Evolutionary conservation across 2,329 filamentous ascomycete species (phyloP).

Genomic region (Venturia aucupariae): DNA sequence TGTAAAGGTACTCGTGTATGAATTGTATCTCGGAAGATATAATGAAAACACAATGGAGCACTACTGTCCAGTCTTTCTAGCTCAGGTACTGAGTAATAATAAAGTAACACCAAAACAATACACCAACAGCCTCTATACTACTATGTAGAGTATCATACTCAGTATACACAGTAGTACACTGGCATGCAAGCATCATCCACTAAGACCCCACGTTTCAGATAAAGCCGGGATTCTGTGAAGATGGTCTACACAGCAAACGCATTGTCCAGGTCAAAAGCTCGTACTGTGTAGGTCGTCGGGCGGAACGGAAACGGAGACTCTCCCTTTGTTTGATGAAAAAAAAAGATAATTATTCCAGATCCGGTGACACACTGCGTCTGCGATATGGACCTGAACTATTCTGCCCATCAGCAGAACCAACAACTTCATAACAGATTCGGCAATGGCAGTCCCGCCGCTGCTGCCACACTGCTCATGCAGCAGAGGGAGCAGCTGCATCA

Average conservation of each 20-base stretch:
- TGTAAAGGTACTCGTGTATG: too few relatives aligned
- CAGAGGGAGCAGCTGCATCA: background rate
- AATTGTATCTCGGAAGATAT: too few relatives aligned
- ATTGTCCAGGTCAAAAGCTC: too few relatives aligned
- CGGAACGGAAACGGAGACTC: background rate
- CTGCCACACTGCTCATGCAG: background rate
- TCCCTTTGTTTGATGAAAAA: background rate
- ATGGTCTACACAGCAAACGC: background rate
- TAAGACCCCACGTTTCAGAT: background rate
- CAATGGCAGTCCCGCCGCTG: background rate
- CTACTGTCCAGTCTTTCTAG: too few relatives aligned
- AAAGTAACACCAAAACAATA: too few relatives aligned
- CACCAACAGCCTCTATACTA: too few relatives aligned
- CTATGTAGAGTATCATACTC: too few relatives aligned
- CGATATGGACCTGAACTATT: constrained; percentile 1
- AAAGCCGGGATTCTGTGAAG: background rate
- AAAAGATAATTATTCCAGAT: background rate
- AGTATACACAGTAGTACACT: too few relatives aligned
- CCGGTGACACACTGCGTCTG: background rate
- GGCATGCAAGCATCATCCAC: background rate
- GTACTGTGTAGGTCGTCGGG: too few relatives aligned
- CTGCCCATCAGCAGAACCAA: background rate
- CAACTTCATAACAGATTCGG: background rate
- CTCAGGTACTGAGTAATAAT: too few relatives aligned
- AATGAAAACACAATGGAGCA: too few relatives aligned